A percentile compares a stretch with the other conserved stretches of the same genome.
phyloP scores from a whole-genome alignment of 108 stramenopile species.

The Hondaea fermentalgiana region DNA sequence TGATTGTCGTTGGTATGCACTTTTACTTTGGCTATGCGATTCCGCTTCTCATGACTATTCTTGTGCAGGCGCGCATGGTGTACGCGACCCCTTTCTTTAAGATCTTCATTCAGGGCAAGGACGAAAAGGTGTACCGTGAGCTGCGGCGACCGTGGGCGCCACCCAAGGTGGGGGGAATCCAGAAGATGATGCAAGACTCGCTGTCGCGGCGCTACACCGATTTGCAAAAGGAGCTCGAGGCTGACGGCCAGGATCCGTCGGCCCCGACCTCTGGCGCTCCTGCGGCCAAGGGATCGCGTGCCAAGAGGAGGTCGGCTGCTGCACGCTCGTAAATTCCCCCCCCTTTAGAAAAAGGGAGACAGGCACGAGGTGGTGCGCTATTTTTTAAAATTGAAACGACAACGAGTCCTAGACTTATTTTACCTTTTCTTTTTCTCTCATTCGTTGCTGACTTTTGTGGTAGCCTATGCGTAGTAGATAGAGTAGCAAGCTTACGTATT shows the following conservation, averaged over 20 bases:
- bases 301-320: too few relatives aligned
- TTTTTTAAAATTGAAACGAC: too few relatives aligned
- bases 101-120: neutral
- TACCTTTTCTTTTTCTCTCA: too few relatives aligned
- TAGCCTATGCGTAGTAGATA: too few relatives aligned
- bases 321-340: too few relatives aligned
- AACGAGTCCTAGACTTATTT: too few relatives aligned
- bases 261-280: neutral
- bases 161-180: neutral
- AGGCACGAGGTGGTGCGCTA: too few relatives aligned
- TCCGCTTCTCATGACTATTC: neutral
- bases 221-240: neutral
- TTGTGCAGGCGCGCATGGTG: neutral
- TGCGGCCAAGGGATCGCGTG: too few relatives aligned
- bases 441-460: too few relatives aligned
- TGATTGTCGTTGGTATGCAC: neutral
- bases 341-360: too few relatives aligned
- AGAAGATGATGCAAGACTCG: neutral
- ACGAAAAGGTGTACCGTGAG: constrained; percentile 1
- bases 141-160: neutral
- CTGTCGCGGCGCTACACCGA: neutral
- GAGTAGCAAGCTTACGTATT: too few relatives aligned
- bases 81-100: neutral
- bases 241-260: neutral
- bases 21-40: neutral